Evolutionary conservation across 2,329 filamentous ascomycete species (phyloP), one percentile per base, ranked within the genome.

Genomic region (Phaeosphaeria sp.): DNA sequence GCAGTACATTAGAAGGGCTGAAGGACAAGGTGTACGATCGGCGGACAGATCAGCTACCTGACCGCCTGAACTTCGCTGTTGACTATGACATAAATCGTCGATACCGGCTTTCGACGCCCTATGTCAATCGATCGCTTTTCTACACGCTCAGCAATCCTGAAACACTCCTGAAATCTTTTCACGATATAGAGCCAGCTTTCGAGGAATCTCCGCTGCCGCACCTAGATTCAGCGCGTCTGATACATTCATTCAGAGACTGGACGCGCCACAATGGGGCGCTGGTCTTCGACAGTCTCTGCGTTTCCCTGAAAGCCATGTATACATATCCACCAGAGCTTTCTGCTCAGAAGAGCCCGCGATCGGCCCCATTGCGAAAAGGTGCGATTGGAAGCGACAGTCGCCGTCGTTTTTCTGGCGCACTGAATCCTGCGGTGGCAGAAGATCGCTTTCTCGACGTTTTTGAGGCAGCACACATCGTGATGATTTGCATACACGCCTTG

Each of bases 401-500:
- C 3, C 45, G 55, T 21, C 30, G 43, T 2, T 22, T 43, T 0
- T 11, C 49, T 15, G 15, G 33, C 15, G 42, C 42, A 1, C n/a
- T 27, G 3, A 45, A 51, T 8, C 17, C 9, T 13, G 3, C 30
- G 24, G 20, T 43, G 8, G 52, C 20, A 42, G 5, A 25, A 40
- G 45, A 57, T 39, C 61, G 63, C 3, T 77, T 76, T 61, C 51
- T 78, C 7, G 61, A 51, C 18, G 72, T 76, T 49, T 30, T 63
- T 1, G 76, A 80, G 51, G 77, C 77, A 21, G 77, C 76, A 40
- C 78, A 79, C 49, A 72, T 81, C 6, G 67, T 77, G 30, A 75
- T 78, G 60, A 71, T 80, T 40, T 76, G 77, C 44, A 71, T 81
- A 13, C 74, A 79, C 51, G 76, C 77, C 36, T 57, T 81, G 60